Conservation (phyloP, 441 rosid genomes). For the Populus trichocarpa region DNA sequence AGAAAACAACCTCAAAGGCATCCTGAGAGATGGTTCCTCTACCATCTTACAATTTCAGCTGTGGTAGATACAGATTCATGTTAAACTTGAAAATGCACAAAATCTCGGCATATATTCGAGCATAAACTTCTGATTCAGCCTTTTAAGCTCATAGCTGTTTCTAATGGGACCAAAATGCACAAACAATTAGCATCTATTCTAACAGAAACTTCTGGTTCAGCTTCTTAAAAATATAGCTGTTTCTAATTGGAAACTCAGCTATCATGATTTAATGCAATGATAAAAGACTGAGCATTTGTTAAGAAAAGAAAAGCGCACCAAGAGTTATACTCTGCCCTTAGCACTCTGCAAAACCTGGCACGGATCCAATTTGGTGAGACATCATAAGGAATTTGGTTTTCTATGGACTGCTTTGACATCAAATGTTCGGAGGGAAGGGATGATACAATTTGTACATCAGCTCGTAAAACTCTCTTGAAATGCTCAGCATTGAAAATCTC, state of each 20-base stretch:
- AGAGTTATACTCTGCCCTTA: conserved; percentile 1
- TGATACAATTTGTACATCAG: conserved; percentile 67
- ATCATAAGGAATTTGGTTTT: conserved; percentile 55
- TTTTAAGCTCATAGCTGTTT: too few relatives aligned
- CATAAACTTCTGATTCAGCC: not conserved
- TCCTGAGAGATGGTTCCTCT: not conserved
- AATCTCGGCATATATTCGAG: too few relatives aligned
- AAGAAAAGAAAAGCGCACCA: not conserved
- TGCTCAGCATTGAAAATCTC: conserved; percentile 67
- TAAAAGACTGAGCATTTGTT: not conserved
- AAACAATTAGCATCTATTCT: too few relatives aligned
- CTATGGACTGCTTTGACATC: conserved; percentile 52
- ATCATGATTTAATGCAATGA: too few relatives aligned
- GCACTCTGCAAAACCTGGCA: conserved; percentile 56
- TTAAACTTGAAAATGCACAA: not conserved
- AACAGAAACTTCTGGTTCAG: too few relatives aligned
- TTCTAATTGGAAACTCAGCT: too few relatives aligned
- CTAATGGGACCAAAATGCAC: too few relatives aligned
- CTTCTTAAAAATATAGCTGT: too few relatives aligned
- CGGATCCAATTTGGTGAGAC: conserved; percentile 82
- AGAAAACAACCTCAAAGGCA: not conserved
- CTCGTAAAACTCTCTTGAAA: conserved; percentile 60
- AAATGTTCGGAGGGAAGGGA: conserved; percentile 78
- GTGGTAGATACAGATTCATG: not conserved
- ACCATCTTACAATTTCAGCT: not conserved